Evolutionary conservation across 2,329 filamentous ascomycete species (phyloP), one percentile per base, ranked within the genome.

Genomic region (Gremmenia infestans): DNA sequence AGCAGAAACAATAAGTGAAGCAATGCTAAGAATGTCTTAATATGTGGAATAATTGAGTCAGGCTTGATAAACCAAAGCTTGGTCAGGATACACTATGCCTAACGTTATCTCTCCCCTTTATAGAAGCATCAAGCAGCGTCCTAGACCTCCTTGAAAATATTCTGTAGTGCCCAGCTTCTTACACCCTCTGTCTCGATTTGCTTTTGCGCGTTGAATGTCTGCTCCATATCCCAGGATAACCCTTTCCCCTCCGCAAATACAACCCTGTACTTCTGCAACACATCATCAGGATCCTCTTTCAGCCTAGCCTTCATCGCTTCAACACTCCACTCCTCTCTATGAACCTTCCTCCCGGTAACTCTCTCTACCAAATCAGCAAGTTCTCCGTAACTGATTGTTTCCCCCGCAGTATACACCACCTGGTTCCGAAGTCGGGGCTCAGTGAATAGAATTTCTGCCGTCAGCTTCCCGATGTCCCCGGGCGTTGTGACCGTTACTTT

Each of bases 401-500:
- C 82, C 0, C 86, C 85, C 0, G 80, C 82, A 3, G 79, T 75
- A 66, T 77, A 86, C 0, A 87, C 73, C 1, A 85, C 74, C 50
- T 68, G 55, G 50, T 69, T 64, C 25, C 56, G 48, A 2, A 70
- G 59, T 1, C 60, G 69, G 2, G 62, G 62, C 0, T 76, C 73
- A 3, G 72, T 72, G 5, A 78, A 74, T 2, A 85, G 72, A 46
- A 85, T 65, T 53, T 83, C 79, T 0, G 82, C 83, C 9, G 81
- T 79, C 49, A 85, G 72, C 14, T 68, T 72, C 0, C 84, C 87
- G 58, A 90, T 89, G 68, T 89, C 87, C 48, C 70, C 65, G 1
- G 83, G 79, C 37, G 79, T 77, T 6, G 86, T 89, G 6, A 86
- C 72, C 0, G 83, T 87, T 42, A 90, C 77, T 39, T 69, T 67